phyloP scores from a whole-genome alignment of 495 filamentous ascomycete species.

The Cetradonia linearis region DNA sequence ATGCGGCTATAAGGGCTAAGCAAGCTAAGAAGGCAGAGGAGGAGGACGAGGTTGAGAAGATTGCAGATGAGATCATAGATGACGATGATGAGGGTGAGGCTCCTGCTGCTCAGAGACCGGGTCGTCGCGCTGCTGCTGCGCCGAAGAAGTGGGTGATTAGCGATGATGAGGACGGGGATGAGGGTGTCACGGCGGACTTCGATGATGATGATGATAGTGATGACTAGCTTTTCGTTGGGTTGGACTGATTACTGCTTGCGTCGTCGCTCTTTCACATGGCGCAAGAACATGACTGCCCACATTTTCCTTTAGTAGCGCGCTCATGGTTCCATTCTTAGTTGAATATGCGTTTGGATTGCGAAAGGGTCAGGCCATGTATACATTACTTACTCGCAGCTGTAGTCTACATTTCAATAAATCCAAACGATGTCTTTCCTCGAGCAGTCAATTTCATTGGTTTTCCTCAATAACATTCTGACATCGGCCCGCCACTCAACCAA shows the following conservation, averaged over 20 bases:
- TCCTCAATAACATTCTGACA: background rate
- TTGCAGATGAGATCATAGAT: slow-evolving; percentile 45
- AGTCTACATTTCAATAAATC: background rate
- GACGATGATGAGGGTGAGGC: slow-evolving; percentile 36
- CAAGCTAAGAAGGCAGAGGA: slow-evolving; percentile 29
- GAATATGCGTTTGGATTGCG: background rate
- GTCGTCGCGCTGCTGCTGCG: slow-evolving; percentile 20
- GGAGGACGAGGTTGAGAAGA: slow-evolving; percentile 37
- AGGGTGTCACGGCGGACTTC: slow-evolving; percentile 24
- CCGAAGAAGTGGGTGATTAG: slow-evolving; percentile 20
- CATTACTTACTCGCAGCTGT: background rate
- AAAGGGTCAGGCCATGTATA: background rate
- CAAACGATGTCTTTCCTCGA: background rate
- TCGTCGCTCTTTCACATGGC: background rate
- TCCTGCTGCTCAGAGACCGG: slow-evolving; percentile 18
- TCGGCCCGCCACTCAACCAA: background rate
- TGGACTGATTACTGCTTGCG: background rate
- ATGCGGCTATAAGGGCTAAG: slow-evolving; percentile 63
- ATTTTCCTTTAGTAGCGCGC: background rate
- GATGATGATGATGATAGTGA: slow-evolving; percentile 25
- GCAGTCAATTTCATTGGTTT: background rate
- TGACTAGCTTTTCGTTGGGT: slow-evolving; percentile 10
- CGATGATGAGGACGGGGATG: slow-evolving; percentile 25
- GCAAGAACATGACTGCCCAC: background rate
- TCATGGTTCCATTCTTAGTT: background rate